Conservation (phyloP, 108 stramenopile genomes). For the Fistulifera solaris region DNA sequence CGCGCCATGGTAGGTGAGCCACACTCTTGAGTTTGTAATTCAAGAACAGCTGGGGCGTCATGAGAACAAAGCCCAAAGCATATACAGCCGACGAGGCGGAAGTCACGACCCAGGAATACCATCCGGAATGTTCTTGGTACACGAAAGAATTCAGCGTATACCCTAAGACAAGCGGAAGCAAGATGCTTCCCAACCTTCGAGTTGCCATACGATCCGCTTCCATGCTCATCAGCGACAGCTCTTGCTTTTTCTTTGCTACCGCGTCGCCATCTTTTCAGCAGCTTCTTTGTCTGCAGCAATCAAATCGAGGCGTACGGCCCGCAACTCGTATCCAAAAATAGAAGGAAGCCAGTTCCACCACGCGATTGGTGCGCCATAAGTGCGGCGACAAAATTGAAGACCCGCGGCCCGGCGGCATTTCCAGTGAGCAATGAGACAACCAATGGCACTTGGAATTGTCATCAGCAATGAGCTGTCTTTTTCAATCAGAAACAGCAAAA, state of each 20-base stretch:
- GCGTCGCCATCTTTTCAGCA: conserved; percentile 3
- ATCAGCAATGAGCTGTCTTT: conserved; percentile 81
- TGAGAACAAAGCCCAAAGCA: conserved; percentile 78
- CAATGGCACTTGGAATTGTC: conserved; percentile 70
- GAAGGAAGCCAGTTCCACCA: conserved; percentile 56
- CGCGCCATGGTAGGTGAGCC: conserved; percentile 83
- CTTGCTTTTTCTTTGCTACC: conserved; percentile 9
- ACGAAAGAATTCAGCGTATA: conserved; percentile 69
- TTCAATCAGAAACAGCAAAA: conserved; percentile 84
- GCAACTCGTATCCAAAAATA: conserved; percentile 60
- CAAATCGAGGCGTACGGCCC: conserved; percentile 50
- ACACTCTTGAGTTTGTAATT: conserved; percentile 86
- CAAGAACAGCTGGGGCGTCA: conserved; percentile 87
- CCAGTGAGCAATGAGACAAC: conserved; percentile 76
- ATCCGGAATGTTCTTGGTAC: conserved; percentile 61
- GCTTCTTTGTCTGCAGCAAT: neutral
- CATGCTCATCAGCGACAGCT: conserved; percentile 61
- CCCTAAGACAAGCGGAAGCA: conserved; percentile 67
- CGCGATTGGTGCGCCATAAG: conserved; percentile 3
- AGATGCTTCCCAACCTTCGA: conserved; percentile 39
- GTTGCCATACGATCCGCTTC: conserved; percentile 84
- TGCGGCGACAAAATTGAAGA: conserved; percentile 37
- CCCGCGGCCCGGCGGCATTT: conserved; percentile 73
- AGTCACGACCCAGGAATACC: conserved; percentile 89
- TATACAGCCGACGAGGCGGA: conserved; percentile 80